Evolutionary conservation across 192 early-diverging fungal species (phyloP), one percentile per base, ranked within the genome.

Genomic region (Backusella macrospora): DNA sequence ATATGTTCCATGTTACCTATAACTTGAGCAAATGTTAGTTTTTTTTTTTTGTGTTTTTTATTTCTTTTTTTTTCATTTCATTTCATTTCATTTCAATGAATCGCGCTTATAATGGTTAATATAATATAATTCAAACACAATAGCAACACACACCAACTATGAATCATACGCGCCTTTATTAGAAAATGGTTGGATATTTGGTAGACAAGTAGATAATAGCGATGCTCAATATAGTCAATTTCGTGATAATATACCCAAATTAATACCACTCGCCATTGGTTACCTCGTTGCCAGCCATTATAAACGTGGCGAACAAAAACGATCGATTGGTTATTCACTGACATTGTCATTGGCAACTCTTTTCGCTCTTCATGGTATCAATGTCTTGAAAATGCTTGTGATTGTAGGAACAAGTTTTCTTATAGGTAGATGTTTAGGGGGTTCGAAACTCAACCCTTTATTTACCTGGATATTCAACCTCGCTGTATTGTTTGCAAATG

Each of bases 401-500:
- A 81, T 98, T 21, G 71, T 90, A 6, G 70, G 66, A 2, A 75
- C 85, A 9, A 96, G 93, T 79, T 99, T 89, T 80, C 47, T 76
- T 5, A 82, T 96, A 2, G 86, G 91, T 5, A 86, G 83, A 39
- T 1, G 71, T 8, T 69, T 88, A 14, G 84, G 86, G 63, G 84
- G 86, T 0, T 82, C 83, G 1, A 72, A 73, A 15, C 78, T 80
- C 78, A 91, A 87, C 42, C 93, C 94, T 0, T 55, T 82, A 1
- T 55, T 93, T 13, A 88, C 91, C 14, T 99, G 98, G 98, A 78
- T 84, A 7, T 97, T 91, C 74, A 95, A 91, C 69, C 47, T 99
- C 39, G 84, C 73, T 3, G 80, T 97, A 62, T 78, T 99, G 14
- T 97, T 97, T 81, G 26, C 81, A 23, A 98, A 95, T 74, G 91